Percentiles rank a stretch among this genome's conserved stretches.
Conservation (phyloP, 805 yeast genomes). For the Zygoascus bituminiphila region DNA sequence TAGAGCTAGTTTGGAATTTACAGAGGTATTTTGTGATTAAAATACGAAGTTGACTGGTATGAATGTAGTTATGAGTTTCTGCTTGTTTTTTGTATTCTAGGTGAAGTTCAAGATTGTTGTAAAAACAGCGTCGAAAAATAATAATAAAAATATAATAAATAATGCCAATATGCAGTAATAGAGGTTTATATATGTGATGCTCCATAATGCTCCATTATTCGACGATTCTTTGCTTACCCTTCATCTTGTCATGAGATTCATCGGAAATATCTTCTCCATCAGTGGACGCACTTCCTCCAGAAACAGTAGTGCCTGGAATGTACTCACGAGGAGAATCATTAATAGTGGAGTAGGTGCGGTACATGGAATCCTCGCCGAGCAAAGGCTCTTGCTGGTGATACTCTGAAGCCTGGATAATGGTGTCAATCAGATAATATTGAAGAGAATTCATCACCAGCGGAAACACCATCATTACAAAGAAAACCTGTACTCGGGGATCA, state of each 20-base stretch:
- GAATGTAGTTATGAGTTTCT: too few relatives aligned
- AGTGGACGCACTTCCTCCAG: not conserved
- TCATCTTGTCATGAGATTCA: not conserved
- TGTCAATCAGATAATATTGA: conserved; percentile 51
- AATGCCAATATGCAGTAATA: too few relatives aligned
- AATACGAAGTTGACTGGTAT: too few relatives aligned
- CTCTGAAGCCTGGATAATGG: conserved; percentile 42
- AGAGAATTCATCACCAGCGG: conserved; percentile 36
- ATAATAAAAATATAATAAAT: too few relatives aligned
- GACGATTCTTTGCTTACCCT: too few relatives aligned
- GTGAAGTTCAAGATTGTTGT: too few relatives aligned
- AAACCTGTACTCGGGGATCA: conserved; percentile 75
- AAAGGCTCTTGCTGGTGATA: conserved; percentile 8
- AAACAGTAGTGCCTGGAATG: not conserved
- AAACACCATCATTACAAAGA: conserved; percentile 66
- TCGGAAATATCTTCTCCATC: not conserved
- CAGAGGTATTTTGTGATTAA: too few relatives aligned
- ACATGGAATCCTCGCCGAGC: not conserved
- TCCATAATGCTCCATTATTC: too few relatives aligned
- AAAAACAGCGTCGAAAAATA: too few relatives aligned
- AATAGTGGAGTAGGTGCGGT: not conserved
- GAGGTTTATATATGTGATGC: too few relatives aligned
- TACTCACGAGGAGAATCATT: not conserved
- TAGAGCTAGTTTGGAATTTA: too few relatives aligned
- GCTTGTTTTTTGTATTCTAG: too few relatives aligned